Conservation (phyloP, 1,284 basidiomycete genomes). For the Agaricales sp. region DNA sequence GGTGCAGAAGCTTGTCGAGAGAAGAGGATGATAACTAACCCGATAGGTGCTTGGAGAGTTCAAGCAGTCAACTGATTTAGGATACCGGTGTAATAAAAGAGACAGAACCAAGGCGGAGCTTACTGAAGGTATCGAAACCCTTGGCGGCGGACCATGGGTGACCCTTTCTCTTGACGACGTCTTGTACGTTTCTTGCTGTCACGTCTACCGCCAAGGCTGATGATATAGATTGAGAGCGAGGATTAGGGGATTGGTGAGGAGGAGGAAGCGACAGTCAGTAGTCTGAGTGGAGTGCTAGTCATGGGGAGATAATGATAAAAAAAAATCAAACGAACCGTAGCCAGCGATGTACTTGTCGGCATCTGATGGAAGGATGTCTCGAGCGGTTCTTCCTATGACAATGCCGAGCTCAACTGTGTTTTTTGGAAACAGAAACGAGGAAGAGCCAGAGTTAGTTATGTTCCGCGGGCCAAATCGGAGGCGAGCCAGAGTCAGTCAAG, state of each 20-base stretch:
- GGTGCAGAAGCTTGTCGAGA: not conserved
- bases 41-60: slow-evolving; percentile 1
- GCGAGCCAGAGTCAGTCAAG: slow-evolving; percentile 11
- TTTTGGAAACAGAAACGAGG: not conserved
- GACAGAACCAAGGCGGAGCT: slow-evolving; percentile 1
- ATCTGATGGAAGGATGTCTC: slow-evolving; percentile 67
- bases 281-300: not conserved
- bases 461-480: slow-evolving; percentile 34
- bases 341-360: slow-evolving; percentile 82
- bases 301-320: not conserved
- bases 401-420: slow-evolving; percentile 87
- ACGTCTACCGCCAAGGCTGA: slow-evolving; percentile 89
- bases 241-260: slow-evolving; percentile 9
- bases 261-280: not conserved
- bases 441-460: slow-evolving; percentile 11
- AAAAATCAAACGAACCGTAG: slow-evolving; percentile 52
- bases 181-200: slow-evolving; percentile 94
- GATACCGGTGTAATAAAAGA: no score
- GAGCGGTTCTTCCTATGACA: slow-evolving; percentile 82
- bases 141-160: slow-evolving; percentile 93
- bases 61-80: not conserved
- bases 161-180: slow-evolving; percentile 85
- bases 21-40: slow-evolving; percentile 1
- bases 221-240: not conserved
- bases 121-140: slow-evolving; percentile 79